Percentiles rank a stretch among this genome's conserved stretches.
These are phyloP conservation scores for Boletus tylopilopsis DNA, from an alignment of 768 basidiomycete genomes.

Conservation along the genomic window DNA sequence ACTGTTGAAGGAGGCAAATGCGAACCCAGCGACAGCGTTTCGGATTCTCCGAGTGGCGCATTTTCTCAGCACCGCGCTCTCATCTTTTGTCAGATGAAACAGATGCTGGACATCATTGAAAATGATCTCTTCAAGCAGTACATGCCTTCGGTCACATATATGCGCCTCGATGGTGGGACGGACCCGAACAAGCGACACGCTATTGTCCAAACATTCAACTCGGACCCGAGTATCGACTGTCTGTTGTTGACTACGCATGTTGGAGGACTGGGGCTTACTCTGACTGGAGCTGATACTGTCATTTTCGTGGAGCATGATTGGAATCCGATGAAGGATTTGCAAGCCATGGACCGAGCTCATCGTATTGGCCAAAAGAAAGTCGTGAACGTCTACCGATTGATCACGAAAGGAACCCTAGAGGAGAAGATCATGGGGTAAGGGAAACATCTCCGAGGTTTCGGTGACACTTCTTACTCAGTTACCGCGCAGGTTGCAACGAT, in stretches of 20 bases:
- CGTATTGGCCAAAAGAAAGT: conserved; percentile 98
- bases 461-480: conserved; percentile 4
- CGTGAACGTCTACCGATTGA: conserved; percentile 96
- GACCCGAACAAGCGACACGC: conserved; percentile 94
- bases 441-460: conserved; percentile 21
- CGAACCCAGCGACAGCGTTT: conserved; percentile 59
- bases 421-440: conserved; percentile 99
- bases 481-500: conserved; percentile 78
- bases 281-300: conserved; percentile 98
- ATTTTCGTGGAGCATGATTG: conserved; percentile 99
- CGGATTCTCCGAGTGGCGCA: conserved; percentile 42
- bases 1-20: conserved; percentile 58
- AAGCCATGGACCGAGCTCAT: conserved; percentile 99
- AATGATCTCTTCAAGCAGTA: conserved; percentile 83
- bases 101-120: conserved; percentile 98
- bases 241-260: conserved; percentile 95
- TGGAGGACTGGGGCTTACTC: conserved; percentile 90
- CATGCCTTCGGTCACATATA: conserved; percentile 97
- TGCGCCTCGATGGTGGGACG: conserved; percentile 93
- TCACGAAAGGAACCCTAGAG: conserved; percentile 95
- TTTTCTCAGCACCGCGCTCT: conserved; percentile 98
- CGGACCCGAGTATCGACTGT: conserved; percentile 96
- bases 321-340: conserved; percentile 99
- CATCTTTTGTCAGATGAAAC: conserved; percentile 99
- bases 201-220: conserved; percentile 96